Percentiles rank a stretch among this genome's conserved stretches.
Conservation (phyloP, 140 eudicot species). For the Cichorium intybus region DNA sequence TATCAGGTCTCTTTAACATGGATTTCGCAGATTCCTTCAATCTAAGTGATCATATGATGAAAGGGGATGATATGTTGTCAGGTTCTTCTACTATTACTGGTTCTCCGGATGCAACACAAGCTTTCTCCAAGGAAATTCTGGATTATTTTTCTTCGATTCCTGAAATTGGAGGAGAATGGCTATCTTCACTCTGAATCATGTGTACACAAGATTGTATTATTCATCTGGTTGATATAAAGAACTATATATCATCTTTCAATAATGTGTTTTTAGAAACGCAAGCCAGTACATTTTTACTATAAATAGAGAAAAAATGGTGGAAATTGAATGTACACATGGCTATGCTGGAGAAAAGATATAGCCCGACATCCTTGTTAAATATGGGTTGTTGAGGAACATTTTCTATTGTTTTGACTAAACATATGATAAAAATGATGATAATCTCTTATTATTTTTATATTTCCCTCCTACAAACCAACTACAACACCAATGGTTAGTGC, state of each 20-base stretch:
- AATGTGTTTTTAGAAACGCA: neutral
- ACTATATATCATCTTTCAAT: neutral
- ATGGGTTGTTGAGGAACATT: slow-evolving; percentile 13
- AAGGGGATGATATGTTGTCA: slow-evolving; percentile 17
- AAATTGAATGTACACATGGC: neutral
- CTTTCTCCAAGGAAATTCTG: slow-evolving; percentile 28
- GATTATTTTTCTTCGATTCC: slow-evolving; percentile 31
- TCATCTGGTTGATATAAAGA: too few species aligned
- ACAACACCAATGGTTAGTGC: too few species aligned
- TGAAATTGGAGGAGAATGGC: slow-evolving; percentile 35
- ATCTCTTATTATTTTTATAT: neutral
- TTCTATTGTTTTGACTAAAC: neutral
- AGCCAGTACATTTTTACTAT: neutral
- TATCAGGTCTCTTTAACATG: slow-evolving; percentile 15
- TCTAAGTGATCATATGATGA: slow-evolving; percentile 13
- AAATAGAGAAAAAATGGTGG: neutral
- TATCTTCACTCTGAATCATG: slow-evolving; percentile 16
- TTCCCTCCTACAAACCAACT: neutral
- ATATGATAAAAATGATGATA: neutral
- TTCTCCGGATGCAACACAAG: slow-evolving; percentile 13
- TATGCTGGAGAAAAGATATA: neutral
- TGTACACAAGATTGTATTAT: neutral
- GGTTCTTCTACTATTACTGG: slow-evolving; percentile 13
- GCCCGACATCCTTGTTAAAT: slow-evolving; percentile 3
- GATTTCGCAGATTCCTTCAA: slow-evolving; percentile 16